These are phyloP conservation scores for Fagus crenata DNA, from an alignment of 306 rosid species.

Conservation along the genomic window DNA sequence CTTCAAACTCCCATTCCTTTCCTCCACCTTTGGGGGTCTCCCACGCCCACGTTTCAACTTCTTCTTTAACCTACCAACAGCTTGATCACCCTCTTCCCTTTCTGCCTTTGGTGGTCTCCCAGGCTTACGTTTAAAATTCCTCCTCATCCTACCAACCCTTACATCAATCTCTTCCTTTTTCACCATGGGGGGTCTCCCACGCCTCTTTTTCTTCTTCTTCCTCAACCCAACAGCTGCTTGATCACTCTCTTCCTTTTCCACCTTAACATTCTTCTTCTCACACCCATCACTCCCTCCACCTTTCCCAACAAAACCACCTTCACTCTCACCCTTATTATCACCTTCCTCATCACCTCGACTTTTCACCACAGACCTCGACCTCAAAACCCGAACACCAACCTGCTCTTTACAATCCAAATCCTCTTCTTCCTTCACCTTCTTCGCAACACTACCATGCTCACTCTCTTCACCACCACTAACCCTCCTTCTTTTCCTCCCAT, in stretches of 20 bases:
- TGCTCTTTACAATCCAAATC: slow-evolving; percentile 23
- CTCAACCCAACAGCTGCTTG: slow-evolving; percentile 20
- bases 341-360: slow-evolving; percentile 27
- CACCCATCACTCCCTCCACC: slow-evolving; percentile 19
- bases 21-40: slow-evolving; percentile 24
- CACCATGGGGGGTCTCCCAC: slow-evolving; percentile 33
- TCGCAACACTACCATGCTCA: slow-evolving; percentile 24
- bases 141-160: slow-evolving; percentile 8
- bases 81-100: slow-evolving; percentile 3
- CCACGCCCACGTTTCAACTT: slow-evolving; percentile 16
- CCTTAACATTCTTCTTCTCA: slow-evolving; percentile 34
- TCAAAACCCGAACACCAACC: slow-evolving; percentile 53
- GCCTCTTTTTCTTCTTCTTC: slow-evolving; percentile 34
- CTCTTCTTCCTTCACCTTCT: slow-evolving; percentile 28
- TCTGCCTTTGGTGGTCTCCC: slow-evolving; percentile 42
- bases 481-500: slow-evolving; percentile 34
- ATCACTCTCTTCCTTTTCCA: slow-evolving; percentile 33
- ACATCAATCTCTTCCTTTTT: slow-evolving; percentile 22
- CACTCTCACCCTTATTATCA: slow-evolving; percentile 34
- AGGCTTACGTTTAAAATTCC: slow-evolving; percentile 40
- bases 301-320: slow-evolving; percentile 22
- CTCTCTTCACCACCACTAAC: slow-evolving; percentile 27
- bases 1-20: slow-evolving; percentile 27
- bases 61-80: slow-evolving; percentile 20
- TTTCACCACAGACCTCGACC: slow-evolving; percentile 45